Evolutionary conservation across 768 basidiomycete genomes (phyloP).

Genomic region (Coprinopsis strossmayeri): DNA sequence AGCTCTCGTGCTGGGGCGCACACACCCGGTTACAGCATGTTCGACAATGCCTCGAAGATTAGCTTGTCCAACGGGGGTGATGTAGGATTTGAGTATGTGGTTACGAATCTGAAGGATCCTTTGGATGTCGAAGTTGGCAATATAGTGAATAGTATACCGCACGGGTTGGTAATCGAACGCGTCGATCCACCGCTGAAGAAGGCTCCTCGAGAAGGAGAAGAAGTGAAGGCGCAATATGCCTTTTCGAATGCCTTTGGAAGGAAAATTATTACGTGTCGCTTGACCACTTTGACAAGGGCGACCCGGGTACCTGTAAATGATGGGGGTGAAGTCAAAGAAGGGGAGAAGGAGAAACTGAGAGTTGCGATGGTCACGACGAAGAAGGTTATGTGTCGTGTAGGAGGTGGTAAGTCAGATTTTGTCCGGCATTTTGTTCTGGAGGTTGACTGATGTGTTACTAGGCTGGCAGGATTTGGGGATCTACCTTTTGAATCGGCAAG

Average conservation of each 20-base stretch:
- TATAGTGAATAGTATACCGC: slow-evolving; percentile 69
- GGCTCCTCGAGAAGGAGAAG: slow-evolving; percentile 65
- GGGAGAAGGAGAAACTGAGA: slow-evolving; percentile 3
- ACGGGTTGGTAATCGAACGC: slow-evolving; percentile 72
- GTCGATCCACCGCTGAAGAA: slow-evolving; percentile 70
- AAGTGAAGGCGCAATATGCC: slow-evolving; percentile 79
- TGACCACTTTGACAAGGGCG: slow-evolving; percentile 67
- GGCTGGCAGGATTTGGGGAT: slow-evolving; percentile 79
- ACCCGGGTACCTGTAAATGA: slow-evolving; percentile 16
- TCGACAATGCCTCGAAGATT: neutral
- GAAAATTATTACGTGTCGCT: slow-evolving; percentile 71
- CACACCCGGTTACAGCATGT: slow-evolving; percentile 34
- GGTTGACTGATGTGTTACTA: slow-evolving; percentile 17
- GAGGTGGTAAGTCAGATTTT: slow-evolving; percentile 56
- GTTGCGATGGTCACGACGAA: slow-evolving; percentile 46
- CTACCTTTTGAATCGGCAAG: slow-evolving; percentile 73
- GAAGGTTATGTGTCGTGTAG: slow-evolving; percentile 91
- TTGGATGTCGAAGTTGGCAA: slow-evolving; percentile 75
- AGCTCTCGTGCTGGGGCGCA: slow-evolving; percentile 59
- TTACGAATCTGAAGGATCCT: slow-evolving; percentile 66
- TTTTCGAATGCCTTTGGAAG: slow-evolving; percentile 67
- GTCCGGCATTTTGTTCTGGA: neutral
- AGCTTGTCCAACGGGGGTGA: slow-evolving; percentile 20
- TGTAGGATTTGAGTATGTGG: slow-evolving; percentile 56
- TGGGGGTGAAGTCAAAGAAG: slow-evolving; percentile 33